These are phyloP conservation scores for Saturnispora dispora DNA, from an alignment of 805 yeast genomes.

Conservation along the genomic window DNA sequence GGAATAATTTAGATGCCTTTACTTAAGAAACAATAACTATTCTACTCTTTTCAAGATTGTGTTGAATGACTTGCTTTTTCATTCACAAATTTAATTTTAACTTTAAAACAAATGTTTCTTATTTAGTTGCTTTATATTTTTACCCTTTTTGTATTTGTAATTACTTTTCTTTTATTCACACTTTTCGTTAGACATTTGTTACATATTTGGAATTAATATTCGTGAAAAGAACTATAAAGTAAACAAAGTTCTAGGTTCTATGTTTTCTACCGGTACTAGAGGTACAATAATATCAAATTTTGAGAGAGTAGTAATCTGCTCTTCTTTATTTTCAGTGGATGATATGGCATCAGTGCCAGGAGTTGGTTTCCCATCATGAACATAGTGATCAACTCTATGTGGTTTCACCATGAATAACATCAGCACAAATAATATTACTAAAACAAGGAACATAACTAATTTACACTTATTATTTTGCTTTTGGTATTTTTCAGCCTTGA, in stretches of 20 bases:
- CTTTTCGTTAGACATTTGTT: not conserved
- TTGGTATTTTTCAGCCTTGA: constrained; percentile 72
- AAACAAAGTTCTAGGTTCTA: not conserved
- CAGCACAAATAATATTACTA: constrained; percentile 63
- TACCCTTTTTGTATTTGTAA: not conserved
- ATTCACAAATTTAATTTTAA: not conserved
- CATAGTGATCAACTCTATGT: constrained; percentile 23
- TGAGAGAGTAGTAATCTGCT: not conserved
- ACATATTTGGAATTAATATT: not conserved
- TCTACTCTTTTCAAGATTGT: too few relatives aligned
- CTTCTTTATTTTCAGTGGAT: not conserved
- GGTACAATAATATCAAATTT: constrained; percentile 4
- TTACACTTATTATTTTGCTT: constrained; percentile 87
- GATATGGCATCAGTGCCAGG: not conserved
- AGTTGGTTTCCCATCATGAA: constrained; percentile 15
- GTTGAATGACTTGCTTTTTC: not conserved
- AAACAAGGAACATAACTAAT: constrained; percentile 60
- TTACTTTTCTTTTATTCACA: not conserved
- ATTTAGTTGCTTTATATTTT: not conserved
- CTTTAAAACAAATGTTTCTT: not conserved
- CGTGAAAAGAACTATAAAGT: too few relatives aligned
- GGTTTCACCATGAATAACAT: constrained; percentile 67
- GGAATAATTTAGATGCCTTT: constrained; percentile 18
- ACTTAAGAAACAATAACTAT: constrained; percentile 2
- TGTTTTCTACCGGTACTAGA: not conserved